Base-by-base conservation (phyloP, 2,329 filamentous ascomycete genomes). In the Aspergillus uvarum region DNA sequence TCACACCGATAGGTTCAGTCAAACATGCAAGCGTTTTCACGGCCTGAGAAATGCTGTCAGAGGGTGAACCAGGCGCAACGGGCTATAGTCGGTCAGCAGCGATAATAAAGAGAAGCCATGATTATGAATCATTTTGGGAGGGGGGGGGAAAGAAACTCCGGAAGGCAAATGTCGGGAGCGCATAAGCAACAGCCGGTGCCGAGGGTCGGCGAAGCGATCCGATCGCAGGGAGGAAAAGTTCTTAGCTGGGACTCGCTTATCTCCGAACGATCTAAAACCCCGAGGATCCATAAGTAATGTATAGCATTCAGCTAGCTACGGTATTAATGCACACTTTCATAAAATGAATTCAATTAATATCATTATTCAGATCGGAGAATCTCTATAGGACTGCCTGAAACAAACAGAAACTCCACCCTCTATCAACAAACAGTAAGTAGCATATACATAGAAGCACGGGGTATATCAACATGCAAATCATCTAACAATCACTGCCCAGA, bases 391-490 rank as follows among this genome's bases (percentile, higher is more conserved):
- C 24, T 24, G 11, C 16, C 24, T 44, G 51, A 24, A 26, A 19
- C 12, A 21, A 54, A 19, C 29, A 55, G 29, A 60, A 59, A 52
- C 26, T 58, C 57, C 51, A 31, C 47, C 42, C 29, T 62, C 63
- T 63, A 65, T 61, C 56, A 59, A 61, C 58, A 59, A 59, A 57
- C 49, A 31, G 22, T 42, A 47, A 57, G 48, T 16, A 44, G 42
- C 44, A 47, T 22, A n/a, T 35, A 35, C 32, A 35, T 50, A 62
- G 42, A 54, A 47, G 44, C 47, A 48, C 59, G 51, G 64, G 64
- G 64, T 65, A 65, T 66, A 66, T 65, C 64, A 64, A 60, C 54
- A 57, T 50, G 47, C 54, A 62, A 54, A 32, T 50, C 58, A 54
- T 55, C 47, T 29, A 58, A 48, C 42, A 53, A 56, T 57, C 38